Base-by-base conservation (phyloP, 495 filamentous ascomycete species). In the Hapsidospora chrysogenum region DNA sequence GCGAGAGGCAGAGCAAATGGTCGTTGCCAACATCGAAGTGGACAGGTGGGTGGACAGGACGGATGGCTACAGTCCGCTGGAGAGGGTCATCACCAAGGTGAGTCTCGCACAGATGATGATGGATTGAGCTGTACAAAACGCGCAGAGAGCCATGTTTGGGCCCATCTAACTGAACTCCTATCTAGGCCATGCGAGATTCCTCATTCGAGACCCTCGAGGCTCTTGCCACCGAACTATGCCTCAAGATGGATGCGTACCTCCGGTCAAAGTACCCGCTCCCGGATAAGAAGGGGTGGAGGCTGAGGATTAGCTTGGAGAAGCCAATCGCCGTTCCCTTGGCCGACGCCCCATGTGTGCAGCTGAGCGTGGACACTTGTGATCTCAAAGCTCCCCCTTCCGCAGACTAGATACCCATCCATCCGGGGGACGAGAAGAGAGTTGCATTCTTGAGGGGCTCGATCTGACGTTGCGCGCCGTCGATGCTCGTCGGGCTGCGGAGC, bases 161-260 rank as follows among this genome's bases (percentile, higher is more conserved):
- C n/a, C n/a, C n/a, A n/a, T n/a, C n/a, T n/a, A n/a, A n/a, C n/a
- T n/a, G n/a, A n/a, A n/a, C n/a, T n/a, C n/a, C n/a, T n/a, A n/a
- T n/a, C n/a, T n/a, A 76, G 70, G 48, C 58, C 2, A 58, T 76
- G 31, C 66, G 70, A 33, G 45, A 59, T 3, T 73, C 72, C 0
- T 63, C 61, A 0, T 77, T 74, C 42, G 63, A 74, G 50, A 80
- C 75, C 0, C 63, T 80, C 9, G 75, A 80, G 48, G 66, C 72
- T 0, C 54, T 80, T 3, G 64, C 63, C 0, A 51, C 58, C 0
- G 54, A 56, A 23, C 44, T 74, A 3, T 60, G 58, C 11, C 41
- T 29, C 36, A 52, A 18, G 14, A 41, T 8, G 17, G 13, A 21
- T 10, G 3, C 10, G 11, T 18, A 14, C 31, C 23, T 26, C 6